Percentiles rank a stretch among this genome's conserved stretches.
Evolutionary conservation across 805 yeast genomes (phyloP).

Genomic region (Hemisphaericaspora nanyangensis): DNA sequence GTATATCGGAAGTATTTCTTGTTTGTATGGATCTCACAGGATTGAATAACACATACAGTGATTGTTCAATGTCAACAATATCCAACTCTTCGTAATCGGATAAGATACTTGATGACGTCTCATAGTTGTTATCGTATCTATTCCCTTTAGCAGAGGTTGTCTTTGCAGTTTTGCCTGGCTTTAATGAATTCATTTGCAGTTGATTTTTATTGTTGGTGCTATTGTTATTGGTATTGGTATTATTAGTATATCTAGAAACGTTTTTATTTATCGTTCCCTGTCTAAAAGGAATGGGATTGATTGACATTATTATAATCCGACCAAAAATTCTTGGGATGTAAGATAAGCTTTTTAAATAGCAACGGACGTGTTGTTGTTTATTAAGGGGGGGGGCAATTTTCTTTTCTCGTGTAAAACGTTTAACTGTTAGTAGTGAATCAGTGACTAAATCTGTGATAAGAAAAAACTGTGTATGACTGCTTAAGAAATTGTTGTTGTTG

Average conservation of each 20-base stretch:
- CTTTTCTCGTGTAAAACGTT: too few relatives aligned
- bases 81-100: constrained; percentile 11
- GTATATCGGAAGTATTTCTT: constrained; percentile 21
- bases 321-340: too few relatives aligned
- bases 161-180: not conserved
- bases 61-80: constrained; percentile 12
- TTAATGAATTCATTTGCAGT: constrained; percentile 4
- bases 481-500: too few relatives aligned
- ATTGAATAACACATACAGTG: constrained; percentile 24
- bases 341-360: too few relatives aligned
- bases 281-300: constrained; percentile 7
- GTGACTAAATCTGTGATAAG: too few relatives aligned
- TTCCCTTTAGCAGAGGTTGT: not conserved
- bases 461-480: too few relatives aligned
- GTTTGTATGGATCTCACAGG: constrained; percentile 13
- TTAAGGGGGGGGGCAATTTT: too few relatives aligned
- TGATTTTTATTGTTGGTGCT: not conserved
- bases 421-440: too few relatives aligned
- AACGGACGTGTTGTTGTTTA: too few relatives aligned
- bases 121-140: constrained; percentile 4
- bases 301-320: constrained; percentile 6
- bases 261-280: not conserved
- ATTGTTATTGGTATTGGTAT: not conserved
- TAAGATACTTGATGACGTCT: constrained; percentile 14
- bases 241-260: not conserved